Evolutionary conservation across 2,329 filamentous ascomycete species (phyloP).

Genomic region (Pyrenophora graminea): DNA sequence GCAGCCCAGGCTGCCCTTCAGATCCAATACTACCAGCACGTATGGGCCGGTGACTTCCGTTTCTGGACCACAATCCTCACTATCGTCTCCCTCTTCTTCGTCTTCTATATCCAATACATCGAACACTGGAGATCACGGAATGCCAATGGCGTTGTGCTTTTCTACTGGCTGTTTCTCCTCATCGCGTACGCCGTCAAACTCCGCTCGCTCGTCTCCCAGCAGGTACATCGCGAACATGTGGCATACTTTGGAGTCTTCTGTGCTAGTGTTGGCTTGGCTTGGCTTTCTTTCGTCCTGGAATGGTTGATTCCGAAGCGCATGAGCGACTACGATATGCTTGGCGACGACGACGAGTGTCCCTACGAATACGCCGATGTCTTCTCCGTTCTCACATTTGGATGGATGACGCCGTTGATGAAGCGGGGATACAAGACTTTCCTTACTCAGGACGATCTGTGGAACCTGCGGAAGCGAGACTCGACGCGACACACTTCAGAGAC

Average conservation of each 20-base stretch:
- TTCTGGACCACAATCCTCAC: slow-evolving; percentile 80
- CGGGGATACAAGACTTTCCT: slow-evolving; percentile 89
- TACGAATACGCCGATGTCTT: slow-evolving; percentile 94
- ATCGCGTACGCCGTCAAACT: slow-evolving; percentile 81
- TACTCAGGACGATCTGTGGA: slow-evolving; percentile 96
- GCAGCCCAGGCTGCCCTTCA: slow-evolving; percentile 76
- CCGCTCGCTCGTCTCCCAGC: slow-evolving; percentile 79
- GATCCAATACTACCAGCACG: slow-evolving; percentile 67
- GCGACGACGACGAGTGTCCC: slow-evolving; percentile 71
- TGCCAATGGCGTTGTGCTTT: slow-evolving; percentile 83
- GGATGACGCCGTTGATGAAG: slow-evolving; percentile 99
- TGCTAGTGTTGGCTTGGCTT: slow-evolving; percentile 70
- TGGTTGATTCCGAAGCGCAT: slow-evolving; percentile 83
- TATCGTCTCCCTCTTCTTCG: slow-evolving; percentile 71
- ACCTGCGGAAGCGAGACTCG: slow-evolving; percentile 77
- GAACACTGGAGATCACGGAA: slow-evolving; percentile 83
- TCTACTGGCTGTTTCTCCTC: slow-evolving; percentile 89
- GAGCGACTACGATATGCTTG: slow-evolving; percentile 69
- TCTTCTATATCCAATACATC: slow-evolving; percentile 81
- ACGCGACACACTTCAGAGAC: slow-evolving; percentile 72
- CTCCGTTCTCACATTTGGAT: slow-evolving; percentile 89
- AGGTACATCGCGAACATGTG: slow-evolving; percentile 67
- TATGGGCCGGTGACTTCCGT: slow-evolving; percentile 81
- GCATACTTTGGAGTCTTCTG: slow-evolving; percentile 80
- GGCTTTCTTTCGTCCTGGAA: slow-evolving; percentile 75